Percentiles rank a stretch among this genome's conserved stretches.
Evolutionary conservation across 1,284 basidiomycete species (phyloP).

Genomic region (Rhodotorula sp.): DNA sequence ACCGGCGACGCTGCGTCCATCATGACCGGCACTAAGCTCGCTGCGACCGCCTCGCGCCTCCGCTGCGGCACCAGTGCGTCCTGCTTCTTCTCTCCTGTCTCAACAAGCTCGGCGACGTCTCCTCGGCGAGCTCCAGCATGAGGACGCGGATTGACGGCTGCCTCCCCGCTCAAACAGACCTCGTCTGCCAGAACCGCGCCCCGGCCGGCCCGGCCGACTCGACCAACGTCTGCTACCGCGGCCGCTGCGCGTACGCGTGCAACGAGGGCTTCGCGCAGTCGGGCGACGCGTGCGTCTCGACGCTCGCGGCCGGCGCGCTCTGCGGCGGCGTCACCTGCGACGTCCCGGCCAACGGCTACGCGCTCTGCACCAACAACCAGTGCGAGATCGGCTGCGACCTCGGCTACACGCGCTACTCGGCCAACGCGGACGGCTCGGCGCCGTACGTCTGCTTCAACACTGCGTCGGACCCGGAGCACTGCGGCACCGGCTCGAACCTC

Average conservation of each 20-base stretch:
- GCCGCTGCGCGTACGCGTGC: conserved; percentile 32
- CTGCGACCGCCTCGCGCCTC: background rate
- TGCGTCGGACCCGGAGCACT: conserved; percentile 15
- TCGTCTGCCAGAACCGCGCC: conserved; percentile 17
- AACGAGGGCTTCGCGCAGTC: conserved; percentile 24
- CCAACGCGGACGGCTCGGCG: background rate
- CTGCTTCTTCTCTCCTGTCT: background rate
- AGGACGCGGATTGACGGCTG: background rate
- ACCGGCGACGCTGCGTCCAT: background rate
- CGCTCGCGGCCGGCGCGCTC: conserved; percentile 7
- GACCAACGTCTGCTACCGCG: conserved; percentile 21
- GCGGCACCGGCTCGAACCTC: conserved; percentile 19
- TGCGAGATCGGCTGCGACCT: conserved; percentile 26
- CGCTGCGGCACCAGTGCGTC: conserved; percentile 30
- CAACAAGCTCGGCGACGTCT: background rate
- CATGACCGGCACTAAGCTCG: background rate
- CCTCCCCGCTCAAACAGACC: background rate
- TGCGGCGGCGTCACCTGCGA: conserved; percentile 23
- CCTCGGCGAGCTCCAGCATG: too few relatives aligned
- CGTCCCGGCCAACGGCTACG: conserved; percentile 22
- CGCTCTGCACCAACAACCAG: conserved; percentile 19
- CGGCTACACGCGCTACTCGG: conserved; percentile 16
- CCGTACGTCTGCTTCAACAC: conserved; percentile 14
- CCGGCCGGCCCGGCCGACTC: conserved; percentile 24
- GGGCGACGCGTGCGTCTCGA: conserved; percentile 13